Evolutionary conservation across 2,329 filamentous ascomycete species (phyloP).

Genomic region (Sporothrix mexicana): DNA sequence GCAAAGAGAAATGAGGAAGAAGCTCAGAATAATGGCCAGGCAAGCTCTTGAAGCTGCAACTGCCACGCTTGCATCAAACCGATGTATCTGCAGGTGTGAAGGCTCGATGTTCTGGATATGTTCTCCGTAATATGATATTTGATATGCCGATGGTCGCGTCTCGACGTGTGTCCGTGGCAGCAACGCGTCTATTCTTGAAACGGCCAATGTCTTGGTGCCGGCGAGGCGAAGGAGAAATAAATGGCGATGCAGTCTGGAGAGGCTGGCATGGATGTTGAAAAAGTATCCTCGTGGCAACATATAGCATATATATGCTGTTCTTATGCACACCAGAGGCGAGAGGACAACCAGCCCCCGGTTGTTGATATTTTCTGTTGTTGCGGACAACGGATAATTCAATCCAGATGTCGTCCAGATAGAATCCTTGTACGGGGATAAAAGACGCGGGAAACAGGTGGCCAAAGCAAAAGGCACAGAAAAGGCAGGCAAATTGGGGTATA

Average conservation of each 20-base stretch:
- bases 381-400: conserved; percentile 21
- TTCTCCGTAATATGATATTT: neutral
- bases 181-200: conserved; percentile 14
- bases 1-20: neutral
- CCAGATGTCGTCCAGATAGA: neutral
- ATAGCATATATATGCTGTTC: conserved; percentile 4
- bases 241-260: neutral
- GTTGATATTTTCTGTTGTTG: neutral
- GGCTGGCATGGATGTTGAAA: neutral
- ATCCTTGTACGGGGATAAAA: conserved; percentile 18
- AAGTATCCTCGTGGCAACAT: neutral
- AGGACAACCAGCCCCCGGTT: conserved; percentile 1
- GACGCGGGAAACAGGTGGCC: conserved; percentile 22
- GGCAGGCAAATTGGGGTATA: neutral
- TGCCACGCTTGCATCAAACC: neutral
- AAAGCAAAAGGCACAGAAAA: conserved; percentile 20
- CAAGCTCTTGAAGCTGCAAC: neutral
- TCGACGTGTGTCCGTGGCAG: neutral
- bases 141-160: neutral
- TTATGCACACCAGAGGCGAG: neutral
- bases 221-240: neutral
- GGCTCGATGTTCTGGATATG: neutral
- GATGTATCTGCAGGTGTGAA: neutral
- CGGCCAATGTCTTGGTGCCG: neutral
- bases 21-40: no score